These are phyloP conservation scores for Poa annua DNA, from an alignment of 176 grass and related monocot species.

Conservation along the genomic window DNA sequence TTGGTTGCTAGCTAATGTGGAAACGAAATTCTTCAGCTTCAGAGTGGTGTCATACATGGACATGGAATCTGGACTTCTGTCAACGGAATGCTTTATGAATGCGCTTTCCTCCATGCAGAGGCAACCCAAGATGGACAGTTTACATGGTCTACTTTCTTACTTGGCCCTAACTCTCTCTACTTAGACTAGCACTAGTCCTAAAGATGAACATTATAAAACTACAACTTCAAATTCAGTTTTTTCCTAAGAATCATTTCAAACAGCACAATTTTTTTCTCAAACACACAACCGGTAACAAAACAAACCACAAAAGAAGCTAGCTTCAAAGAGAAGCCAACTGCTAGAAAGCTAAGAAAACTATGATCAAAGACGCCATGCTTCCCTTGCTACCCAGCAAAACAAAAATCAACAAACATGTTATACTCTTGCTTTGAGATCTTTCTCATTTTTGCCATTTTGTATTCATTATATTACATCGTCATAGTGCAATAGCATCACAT, in stretches of 20 bases:
- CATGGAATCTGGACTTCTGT: slow-evolving; percentile 79
- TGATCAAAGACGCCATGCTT: not conserved
- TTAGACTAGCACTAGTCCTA: not conserved
- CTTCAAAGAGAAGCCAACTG: slow-evolving; percentile 3
- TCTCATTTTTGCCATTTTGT: not conserved
- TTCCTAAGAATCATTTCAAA: no score
- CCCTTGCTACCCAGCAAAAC: slow-evolving; percentile 16
- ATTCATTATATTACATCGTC: not conserved
- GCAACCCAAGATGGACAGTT: slow-evolving; percentile 79
- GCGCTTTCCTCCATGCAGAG: slow-evolving; percentile 67
- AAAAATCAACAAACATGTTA: not conserved
- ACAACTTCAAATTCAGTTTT: not conserved
- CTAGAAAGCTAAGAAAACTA: not conserved
- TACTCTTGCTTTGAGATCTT: not conserved
- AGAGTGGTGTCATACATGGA: slow-evolving; percentile 75
- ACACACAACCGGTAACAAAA: not conserved
- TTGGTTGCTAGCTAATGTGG: slow-evolving; percentile 23
- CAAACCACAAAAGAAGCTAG: not conserved
- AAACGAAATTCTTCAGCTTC: slow-evolving; percentile 59
- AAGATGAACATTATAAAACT: not conserved
- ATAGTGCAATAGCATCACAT: slow-evolving; percentile 26
- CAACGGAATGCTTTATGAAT: slow-evolving; percentile 68
- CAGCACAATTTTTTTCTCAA: no score
- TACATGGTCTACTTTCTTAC: slow-evolving; percentile 64
- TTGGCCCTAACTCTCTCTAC: not conserved